Evolutionary conservation across 805 yeast genomes (phyloP).

Genomic region (Jamesozyma hellenica): DNA sequence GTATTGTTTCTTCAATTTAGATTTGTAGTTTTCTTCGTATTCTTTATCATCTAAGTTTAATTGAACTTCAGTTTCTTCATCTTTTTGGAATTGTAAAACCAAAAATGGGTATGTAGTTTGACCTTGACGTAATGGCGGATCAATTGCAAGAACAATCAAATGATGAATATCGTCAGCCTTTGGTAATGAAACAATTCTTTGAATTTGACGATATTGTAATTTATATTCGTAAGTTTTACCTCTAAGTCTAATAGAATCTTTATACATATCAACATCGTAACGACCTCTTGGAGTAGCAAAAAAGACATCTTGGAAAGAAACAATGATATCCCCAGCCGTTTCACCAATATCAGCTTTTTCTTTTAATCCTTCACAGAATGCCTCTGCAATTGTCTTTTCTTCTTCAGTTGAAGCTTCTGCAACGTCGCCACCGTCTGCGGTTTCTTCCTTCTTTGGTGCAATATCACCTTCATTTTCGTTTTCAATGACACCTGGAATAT

Average conservation of each 20-base stretch:
- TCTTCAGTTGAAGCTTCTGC: slow-evolving; percentile 18
- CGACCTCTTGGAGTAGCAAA: slow-evolving; percentile 98
- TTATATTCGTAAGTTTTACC: slow-evolving; percentile 98
- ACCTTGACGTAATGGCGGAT: slow-evolving; percentile 96
- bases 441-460: slow-evolving; percentile 23
- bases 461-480: slow-evolving; percentile 36
- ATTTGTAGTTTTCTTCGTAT: slow-evolving; percentile 64
- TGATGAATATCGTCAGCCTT: slow-evolving; percentile 91
- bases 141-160: slow-evolving; percentile 77
- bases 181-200: slow-evolving; percentile 84
- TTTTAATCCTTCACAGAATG: slow-evolving; percentile 81
- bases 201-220: slow-evolving; percentile 80
- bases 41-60: slow-evolving; percentile 77
- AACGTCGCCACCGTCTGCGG: slow-evolving; percentile 13
- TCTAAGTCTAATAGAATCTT: slow-evolving; percentile 75
- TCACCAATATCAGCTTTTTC: slow-evolving; percentile 92
- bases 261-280: slow-evolving; percentile 91
- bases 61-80: slow-evolving; percentile 86
- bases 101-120: slow-evolving; percentile 92
- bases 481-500: slow-evolving; percentile 74
- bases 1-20: slow-evolving; percentile 59
- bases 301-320: slow-evolving; percentile 79
- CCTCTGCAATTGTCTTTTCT: slow-evolving; percentile 60
- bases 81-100: slow-evolving; percentile 79
- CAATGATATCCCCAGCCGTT: slow-evolving; percentile 89